Conservation (phyloP, 129 eudicot genomes). For the Tagetes erecta region DNA sequence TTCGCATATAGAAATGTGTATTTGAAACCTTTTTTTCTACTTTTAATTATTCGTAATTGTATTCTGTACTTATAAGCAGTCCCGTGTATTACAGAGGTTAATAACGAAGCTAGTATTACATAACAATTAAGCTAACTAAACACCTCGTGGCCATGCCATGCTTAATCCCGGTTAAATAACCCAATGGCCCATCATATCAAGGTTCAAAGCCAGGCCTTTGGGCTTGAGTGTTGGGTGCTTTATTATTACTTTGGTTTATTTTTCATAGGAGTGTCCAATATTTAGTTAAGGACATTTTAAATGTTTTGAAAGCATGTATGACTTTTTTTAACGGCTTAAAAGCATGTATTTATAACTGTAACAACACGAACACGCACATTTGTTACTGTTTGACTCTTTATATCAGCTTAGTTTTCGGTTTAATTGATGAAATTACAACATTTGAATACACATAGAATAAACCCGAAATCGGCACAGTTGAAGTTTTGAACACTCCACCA, state of each 20-base stretch:
- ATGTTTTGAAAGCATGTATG: no score
- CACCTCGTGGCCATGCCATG: neutral
- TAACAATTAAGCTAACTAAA: no score
- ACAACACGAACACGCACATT: no score
- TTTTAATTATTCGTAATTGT: no score
- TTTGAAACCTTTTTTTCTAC: no score
- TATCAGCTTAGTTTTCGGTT: no score
- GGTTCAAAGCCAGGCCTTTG: neutral
- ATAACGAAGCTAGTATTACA: no score
- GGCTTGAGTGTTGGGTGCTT: neutral
- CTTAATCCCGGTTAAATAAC: neutral
- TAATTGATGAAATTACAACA: neutral
- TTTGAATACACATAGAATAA: neutral
- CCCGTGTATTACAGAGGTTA: no score
- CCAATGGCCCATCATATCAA: neutral
- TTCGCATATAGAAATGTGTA: no score
- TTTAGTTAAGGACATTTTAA: neutral
- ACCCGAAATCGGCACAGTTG: neutral
- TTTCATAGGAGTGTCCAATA: neutral
- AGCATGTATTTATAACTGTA: neutral
- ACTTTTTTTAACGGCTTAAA: neutral
- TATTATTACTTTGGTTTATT: neutral
- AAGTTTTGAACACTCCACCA: slow-evolving; percentile 6
- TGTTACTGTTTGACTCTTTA: no score
- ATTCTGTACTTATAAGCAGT: no score